These are phyloP conservation scores for Podospora sp. DNA, from an alignment of 495 filamentous ascomycete genomes.

Conservation along the genomic window DNA sequence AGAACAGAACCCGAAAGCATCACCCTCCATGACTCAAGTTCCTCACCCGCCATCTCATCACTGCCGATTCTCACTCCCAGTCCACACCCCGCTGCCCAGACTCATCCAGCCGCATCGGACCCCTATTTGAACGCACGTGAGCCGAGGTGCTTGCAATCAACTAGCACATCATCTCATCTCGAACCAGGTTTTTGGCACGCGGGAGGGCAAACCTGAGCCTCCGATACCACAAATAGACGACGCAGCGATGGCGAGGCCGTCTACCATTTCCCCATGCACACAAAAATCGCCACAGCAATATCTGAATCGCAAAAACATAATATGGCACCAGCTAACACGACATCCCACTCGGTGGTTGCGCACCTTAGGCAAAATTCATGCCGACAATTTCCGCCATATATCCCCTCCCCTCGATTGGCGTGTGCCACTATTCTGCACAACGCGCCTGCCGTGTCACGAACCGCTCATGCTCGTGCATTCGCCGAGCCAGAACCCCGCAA, in stretches of 20 bases:
- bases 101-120: not conserved
- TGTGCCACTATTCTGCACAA: slow-evolving; percentile 19
- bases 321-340: not conserved
- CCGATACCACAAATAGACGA: not conserved
- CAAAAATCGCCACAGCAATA: not conserved
- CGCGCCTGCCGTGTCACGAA: slow-evolving; percentile 16
- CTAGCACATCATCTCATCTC: not conserved
- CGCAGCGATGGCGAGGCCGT: not conserved
- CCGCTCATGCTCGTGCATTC: slow-evolving; percentile 12
- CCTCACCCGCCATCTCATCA: not conserved
- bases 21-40: not conserved
- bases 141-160: not conserved
- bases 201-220: not conserved
- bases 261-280: not conserved
- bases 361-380: slow-evolving; percentile 21
- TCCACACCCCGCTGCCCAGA: not conserved
- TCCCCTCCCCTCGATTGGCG: slow-evolving; percentile 15
- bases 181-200: not conserved
- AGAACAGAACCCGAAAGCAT: too few species aligned
- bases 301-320: not conserved
- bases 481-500: slow-evolving; percentile 5
- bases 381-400: slow-evolving; percentile 17
- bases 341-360: not conserved
- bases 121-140: not conserved
- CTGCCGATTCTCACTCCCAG: not conserved